phyloP scores from a whole-genome alignment of 2,329 filamentous ascomycete species.

The Rasamsonia emersonii region DNA sequence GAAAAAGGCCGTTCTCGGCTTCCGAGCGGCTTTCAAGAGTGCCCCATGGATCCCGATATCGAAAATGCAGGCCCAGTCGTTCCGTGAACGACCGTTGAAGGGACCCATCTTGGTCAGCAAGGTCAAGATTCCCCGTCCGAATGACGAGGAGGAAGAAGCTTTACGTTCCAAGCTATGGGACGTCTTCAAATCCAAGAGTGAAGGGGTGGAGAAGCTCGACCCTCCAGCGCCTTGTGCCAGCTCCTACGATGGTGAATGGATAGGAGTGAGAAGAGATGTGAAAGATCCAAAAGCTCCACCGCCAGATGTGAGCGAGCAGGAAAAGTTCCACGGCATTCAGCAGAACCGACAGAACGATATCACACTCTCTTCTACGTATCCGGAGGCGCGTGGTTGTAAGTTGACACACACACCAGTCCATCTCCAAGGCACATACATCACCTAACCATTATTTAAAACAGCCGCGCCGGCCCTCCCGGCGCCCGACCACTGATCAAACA shows the following conservation, averaged over 20 bases:
- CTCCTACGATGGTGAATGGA: slow-evolving; percentile 2
- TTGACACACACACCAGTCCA: too few species aligned
- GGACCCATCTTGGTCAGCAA: slow-evolving; percentile 5
- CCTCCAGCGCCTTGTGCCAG: slow-evolving; percentile 2
- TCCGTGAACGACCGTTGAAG: slow-evolving; percentile 4
- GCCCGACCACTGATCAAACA: slow-evolving; percentile 3
- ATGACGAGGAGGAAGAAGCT: neutral
- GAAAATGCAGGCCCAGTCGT: slow-evolving; percentile 5
- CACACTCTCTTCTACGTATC: slow-evolving; percentile 5
- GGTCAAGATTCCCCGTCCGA: slow-evolving; percentile 2
- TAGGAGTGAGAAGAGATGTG: neutral
- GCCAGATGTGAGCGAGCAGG: neutral
- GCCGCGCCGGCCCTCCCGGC: slow-evolving; percentile 3
- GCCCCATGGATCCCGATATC: slow-evolving; percentile 5
- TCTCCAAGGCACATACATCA: too few species aligned
- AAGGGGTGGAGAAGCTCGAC: slow-evolving; percentile 3
- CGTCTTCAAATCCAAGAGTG: slow-evolving; percentile 3
- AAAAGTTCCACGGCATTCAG: slow-evolving; percentile 4
- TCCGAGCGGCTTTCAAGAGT: slow-evolving; percentile 4
- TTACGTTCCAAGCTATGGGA: slow-evolving; percentile 2
- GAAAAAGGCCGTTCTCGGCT: slow-evolving; percentile 3
- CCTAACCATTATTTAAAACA: neutral
- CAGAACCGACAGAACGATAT: slow-evolving; percentile 2
- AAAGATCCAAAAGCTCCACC: neutral
- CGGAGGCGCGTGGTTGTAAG: slow-evolving; percentile 6